Evolutionary conservation across 768 basidiomycete genomes (phyloP), one percentile per base, ranked within the genome.

Genomic region (Auricularia sp.): DNA sequence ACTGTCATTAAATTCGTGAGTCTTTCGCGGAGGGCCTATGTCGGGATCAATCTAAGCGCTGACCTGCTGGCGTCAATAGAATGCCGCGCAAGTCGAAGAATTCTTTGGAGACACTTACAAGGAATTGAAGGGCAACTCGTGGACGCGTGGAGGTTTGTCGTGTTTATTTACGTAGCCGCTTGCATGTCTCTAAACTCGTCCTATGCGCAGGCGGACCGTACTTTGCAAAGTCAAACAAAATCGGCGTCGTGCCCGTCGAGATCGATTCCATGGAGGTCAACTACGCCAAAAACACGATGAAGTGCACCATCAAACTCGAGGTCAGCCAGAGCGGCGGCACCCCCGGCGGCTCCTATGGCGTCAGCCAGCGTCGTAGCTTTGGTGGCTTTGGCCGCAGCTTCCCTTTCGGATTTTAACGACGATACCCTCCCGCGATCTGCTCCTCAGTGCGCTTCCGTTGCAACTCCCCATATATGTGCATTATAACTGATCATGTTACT

Each of bases 251-350:
- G 67, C 76, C 77, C 62, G 74, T 79, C 33, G 37, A 68, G 33
- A 73, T 80, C 62, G 65, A 63, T 34, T 68, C 69, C 3, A 65
- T 77, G 47, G 75, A 78, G 56, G 72, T 79, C 64, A 76, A 72
- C 66, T 79, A 79, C 69, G 75, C 77, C 37, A 77, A 77, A 69
- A 78, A 78, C 68, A 72, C 70, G 62, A 72, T 79, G 71, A 79
- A 79, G 65, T 78, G 76, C 70, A 71, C 72, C n/a, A 64, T 78
- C 62, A 79, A 80, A 68, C 74, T 78, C 64, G 74, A 77, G 63
- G 74, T 79, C 36, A 42, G 39, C 39, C 39, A 42, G 39, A 42
- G 39, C 39, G 39, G 39, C 8, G 39, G 39, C 39, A 42, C 13
- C 39, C 39, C 39, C 13, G 39, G 39, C 39, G 39, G 39, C 8